These are phyloP conservation scores for Colletotrichum euphorbiae DNA, from an alignment of 2,329 filamentous ascomycete genomes.

Conservation along the genomic window DNA sequence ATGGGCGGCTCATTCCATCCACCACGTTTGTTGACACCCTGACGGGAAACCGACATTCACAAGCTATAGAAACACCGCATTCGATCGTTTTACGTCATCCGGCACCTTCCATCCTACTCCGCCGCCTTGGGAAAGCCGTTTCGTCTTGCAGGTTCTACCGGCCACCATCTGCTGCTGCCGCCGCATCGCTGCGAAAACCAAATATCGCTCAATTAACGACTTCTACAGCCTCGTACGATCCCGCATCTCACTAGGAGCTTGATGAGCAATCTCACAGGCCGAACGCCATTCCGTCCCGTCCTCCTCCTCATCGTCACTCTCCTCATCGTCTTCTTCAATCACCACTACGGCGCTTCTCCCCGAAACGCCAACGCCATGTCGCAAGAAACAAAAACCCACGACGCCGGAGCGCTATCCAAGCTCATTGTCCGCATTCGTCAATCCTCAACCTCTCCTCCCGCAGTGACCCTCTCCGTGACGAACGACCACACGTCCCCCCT, in stretches of 20 bases:
- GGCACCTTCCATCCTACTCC: slow-evolving; percentile 12
- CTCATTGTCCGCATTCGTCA: slow-evolving; percentile 52
- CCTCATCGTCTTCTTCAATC: slow-evolving; percentile 14
- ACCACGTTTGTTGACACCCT: slow-evolving; percentile 15
- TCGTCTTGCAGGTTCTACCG: background rate
- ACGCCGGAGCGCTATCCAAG: slow-evolving; percentile 31
- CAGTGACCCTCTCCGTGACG: slow-evolving; percentile 52
- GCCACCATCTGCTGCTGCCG: background rate
- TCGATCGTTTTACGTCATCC: slow-evolving; percentile 27
- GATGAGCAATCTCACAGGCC: slow-evolving; percentile 15
- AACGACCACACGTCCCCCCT: slow-evolving; percentile 54
- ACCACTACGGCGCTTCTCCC: slow-evolving; percentile 18
- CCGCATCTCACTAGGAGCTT: background rate
- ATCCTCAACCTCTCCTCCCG: slow-evolving; percentile 49
- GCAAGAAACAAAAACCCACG: slow-evolving; percentile 12
- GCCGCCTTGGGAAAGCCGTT: slow-evolving; percentile 20
- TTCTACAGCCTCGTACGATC: too few species aligned
- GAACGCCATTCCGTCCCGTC: slow-evolving; percentile 10
- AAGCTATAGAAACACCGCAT: background rate
- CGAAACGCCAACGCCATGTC: slow-evolving; percentile 27
- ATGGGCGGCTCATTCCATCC: background rate
- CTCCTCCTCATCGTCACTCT: slow-evolving; percentile 22
- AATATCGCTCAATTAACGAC: too few species aligned
- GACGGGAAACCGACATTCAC: background rate
- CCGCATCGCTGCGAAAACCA: background rate